Evolutionary conservation across 495 filamentous ascomycete genomes (phyloP).

Genomic region (Podospora pseudoanserina): DNA sequence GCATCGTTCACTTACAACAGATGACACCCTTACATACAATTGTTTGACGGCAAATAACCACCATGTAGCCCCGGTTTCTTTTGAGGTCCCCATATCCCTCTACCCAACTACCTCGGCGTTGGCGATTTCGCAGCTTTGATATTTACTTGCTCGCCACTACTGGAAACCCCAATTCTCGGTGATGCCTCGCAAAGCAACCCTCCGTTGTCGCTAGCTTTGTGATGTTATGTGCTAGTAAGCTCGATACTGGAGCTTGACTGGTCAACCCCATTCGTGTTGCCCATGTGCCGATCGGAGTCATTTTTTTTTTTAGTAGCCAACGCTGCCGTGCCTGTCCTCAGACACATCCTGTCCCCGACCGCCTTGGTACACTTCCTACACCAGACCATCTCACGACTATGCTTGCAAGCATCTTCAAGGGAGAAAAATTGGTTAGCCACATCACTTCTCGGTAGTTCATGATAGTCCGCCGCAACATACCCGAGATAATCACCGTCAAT

Average conservation of each 20-base stretch:
- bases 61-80: too few species aligned
- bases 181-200: background rate
- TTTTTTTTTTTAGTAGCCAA: background rate
- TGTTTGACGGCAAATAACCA: too few species aligned
- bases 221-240: background rate
- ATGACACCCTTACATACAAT: too few species aligned
- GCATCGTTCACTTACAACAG: too few species aligned
- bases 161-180: background rate
- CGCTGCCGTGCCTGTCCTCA: background rate
- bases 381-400: background rate
- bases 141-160: background rate
- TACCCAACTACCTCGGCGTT: too few species aligned
- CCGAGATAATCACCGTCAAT: slow-evolving; percentile 82
- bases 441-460: background rate
- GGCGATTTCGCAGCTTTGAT: background rate
- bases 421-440: background rate
- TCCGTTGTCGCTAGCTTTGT: background rate
- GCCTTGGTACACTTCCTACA: background rate
- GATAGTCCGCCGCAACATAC: slow-evolving; percentile 25
- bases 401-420: slow-evolving; percentile 15
- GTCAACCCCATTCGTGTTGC: background rate
- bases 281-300: background rate
- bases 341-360: background rate
- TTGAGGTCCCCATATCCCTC: too few species aligned
- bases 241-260: background rate